phyloP scores from a whole-genome alignment of 1,284 basidiomycete species.

The Malassezia nana region DNA sequence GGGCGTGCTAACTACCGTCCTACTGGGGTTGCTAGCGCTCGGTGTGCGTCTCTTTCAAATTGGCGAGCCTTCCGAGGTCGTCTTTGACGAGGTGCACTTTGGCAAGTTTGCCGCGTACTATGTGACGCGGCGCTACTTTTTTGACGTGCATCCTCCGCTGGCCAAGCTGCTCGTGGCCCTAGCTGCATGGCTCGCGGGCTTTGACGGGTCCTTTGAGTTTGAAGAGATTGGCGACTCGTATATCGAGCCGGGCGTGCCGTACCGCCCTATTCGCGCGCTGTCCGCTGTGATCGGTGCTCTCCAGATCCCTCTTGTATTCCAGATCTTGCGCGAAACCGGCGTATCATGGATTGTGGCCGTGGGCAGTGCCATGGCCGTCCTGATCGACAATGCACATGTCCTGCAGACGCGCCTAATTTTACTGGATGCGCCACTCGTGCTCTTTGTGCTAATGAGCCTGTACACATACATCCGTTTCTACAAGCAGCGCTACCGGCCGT shows the following conservation, averaged over 20 bases:
- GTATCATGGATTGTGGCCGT: constrained; percentile 79
- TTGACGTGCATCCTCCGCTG: constrained; percentile 92
- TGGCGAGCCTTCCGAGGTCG: constrained; percentile 36
- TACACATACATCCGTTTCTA: constrained; percentile 93
- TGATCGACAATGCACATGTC: constrained; percentile 96
- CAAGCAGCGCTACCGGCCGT: constrained; percentile 70
- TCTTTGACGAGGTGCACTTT: constrained; percentile 49
- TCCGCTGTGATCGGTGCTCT: constrained; percentile 81
- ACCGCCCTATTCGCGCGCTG: constrained; percentile 80
- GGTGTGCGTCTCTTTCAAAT: constrained; percentile 29
- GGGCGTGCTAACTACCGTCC: constrained; percentile 11
- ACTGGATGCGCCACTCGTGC: constrained; percentile 83
- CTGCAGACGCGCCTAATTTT: constrained; percentile 91
- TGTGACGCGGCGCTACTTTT: constrained; percentile 75
- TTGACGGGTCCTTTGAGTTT: constrained; percentile 86
- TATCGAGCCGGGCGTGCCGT: constrained; percentile 74
- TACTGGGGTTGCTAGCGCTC: constrained; percentile 27
- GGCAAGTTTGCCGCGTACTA: constrained; percentile 48
- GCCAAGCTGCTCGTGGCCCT: constrained; percentile 56
- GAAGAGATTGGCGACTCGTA: constrained; percentile 93
- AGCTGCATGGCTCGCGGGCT: constrained; percentile 90
- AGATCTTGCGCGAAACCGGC: constrained; percentile 94
- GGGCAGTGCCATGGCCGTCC: constrained; percentile 71
- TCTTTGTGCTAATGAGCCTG: constrained; percentile 89
- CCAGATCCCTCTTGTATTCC: constrained; percentile 81